A percentile compares a stretch with the other conserved stretches of the same genome.
Evolutionary conservation across 2,329 filamentous ascomycete species (phyloP).

Genomic region (Akanthomyces dipterigenus): DNA sequence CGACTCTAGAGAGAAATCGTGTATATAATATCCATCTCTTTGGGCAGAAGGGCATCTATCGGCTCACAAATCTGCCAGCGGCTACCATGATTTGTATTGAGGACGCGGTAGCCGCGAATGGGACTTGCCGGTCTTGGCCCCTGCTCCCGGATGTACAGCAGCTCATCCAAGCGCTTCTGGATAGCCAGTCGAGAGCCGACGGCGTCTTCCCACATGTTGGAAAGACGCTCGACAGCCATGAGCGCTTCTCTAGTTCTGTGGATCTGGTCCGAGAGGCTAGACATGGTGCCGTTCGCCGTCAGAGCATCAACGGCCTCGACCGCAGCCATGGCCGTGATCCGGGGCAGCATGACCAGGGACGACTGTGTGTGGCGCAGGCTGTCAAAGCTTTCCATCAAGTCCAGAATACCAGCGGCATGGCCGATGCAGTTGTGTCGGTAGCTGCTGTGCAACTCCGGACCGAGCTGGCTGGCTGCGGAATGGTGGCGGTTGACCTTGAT

Average conservation of each 20-base stretch:
- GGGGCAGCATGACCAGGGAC: constrained; percentile 41
- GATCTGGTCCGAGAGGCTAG: constrained; percentile 44
- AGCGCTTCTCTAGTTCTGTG: constrained; percentile 47
- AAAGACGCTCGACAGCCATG: constrained; percentile 48
- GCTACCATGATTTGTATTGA: constrained; percentile 22
- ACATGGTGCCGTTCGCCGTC: constrained; percentile 49
- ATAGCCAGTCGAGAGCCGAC: constrained; percentile 43
- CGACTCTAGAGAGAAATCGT: constrained; percentile 14
- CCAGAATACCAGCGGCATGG: constrained; percentile 46
- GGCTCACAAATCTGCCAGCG: constrained; percentile 31
- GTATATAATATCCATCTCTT: constrained; percentile 33
- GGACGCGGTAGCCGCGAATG: constrained; percentile 25
- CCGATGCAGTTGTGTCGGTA: constrained; percentile 43
- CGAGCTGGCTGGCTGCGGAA: constrained; percentile 31
- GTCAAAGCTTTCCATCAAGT: constrained; percentile 37
- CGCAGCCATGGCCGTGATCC: constrained; percentile 56
- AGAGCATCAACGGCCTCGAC: constrained; percentile 61
- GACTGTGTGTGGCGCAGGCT: constrained; percentile 27
- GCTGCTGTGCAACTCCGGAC: constrained; percentile 32
- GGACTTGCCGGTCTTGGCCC: constrained; percentile 21
- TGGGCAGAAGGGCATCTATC: constrained; percentile 29
- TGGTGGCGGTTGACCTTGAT: constrained; percentile 60
- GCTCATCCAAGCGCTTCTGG: constrained; percentile 28
- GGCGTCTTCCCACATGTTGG: constrained; percentile 53
- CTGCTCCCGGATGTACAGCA: constrained; percentile 28